phyloP scores from a whole-genome alignment of 2,329 filamentous ascomycete species.

The Gyromitra esculenta region DNA sequence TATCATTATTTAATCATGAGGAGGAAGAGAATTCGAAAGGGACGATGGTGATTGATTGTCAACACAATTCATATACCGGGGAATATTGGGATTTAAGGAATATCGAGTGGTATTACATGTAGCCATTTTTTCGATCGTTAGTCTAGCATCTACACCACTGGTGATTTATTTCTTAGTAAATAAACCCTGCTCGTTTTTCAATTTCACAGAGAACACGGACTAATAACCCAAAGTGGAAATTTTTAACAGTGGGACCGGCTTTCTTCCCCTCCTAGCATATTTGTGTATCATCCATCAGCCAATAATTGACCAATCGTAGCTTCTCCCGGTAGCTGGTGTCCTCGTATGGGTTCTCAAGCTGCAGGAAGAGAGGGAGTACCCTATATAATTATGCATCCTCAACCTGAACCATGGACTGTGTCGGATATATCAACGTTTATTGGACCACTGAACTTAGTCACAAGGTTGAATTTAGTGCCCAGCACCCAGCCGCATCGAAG shows the following conservation, averaged over 20 bases:
- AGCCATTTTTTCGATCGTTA: neutral
- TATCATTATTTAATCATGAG: neutral
- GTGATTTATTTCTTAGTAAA: constrained; percentile 1
- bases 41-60: neutral
- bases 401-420: neutral
- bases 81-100: constrained; percentile 3
- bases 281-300: neutral
- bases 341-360: neutral
- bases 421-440: neutral
- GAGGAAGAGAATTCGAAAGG: no score
- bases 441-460: neutral
- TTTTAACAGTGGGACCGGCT: constrained; percentile 4
- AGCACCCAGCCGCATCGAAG: constrained; percentile 12
- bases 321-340: neutral
- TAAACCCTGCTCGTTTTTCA: neutral
- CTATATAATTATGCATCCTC: constrained; percentile 1
- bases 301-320: constrained; percentile 15
- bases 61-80: neutral
- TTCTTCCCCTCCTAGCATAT: neutral
- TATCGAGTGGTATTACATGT: neutral
- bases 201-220: neutral
- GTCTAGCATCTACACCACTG: neutral
- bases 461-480: neutral
- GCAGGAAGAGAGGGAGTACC: neutral
- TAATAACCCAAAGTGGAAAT: constrained; percentile 1